Evolutionary conservation across 2,329 filamentous ascomycete species (phyloP), one percentile per base, ranked within the genome.

Genomic region (Dendrostoma leiphaemia): DNA sequence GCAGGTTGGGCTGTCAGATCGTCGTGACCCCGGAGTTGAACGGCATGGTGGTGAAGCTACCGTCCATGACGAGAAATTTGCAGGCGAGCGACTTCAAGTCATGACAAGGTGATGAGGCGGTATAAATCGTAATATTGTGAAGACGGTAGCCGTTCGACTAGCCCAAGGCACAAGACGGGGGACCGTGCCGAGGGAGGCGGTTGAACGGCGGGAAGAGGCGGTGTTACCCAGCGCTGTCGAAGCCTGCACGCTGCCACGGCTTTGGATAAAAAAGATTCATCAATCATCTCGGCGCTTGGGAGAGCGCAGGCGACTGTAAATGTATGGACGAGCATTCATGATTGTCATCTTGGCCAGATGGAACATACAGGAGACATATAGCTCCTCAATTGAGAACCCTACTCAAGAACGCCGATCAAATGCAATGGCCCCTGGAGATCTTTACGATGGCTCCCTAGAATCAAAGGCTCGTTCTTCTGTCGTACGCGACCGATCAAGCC

Each of bases 51-150:
- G 91, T 99, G 29, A 89, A 84, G 70, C 74, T 99, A 65, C 94
- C 94, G 12, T 85, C 85, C 34, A 97, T 97, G 91, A 97, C 94
- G 61, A 82, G 94, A 70, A 99, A 99, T 68, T 66, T 99, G 73
- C 94, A 99, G 74, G 90, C 91, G 13, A 96, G 90, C 71, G 94
- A 99, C 73, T 99, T 99, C 65, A 76, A 78, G 65, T 69, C 48
- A 35, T 51, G 48, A 51, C 31, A 17, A 28, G 1, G 8, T 13
- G 12, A 41, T 2, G 35, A 9, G 26, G 9, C 35, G 17, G 10
- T n/a, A 1, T 41, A 2, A 12, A 15, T 6, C 4, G 12, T 6
- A 17, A 29, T 10, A 28, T 9, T 12, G 15, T 12, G 19, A 46
- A 15, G 5, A 10, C n/a, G n/a, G n/a, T n/a, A n/a, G n/a, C n/a